Base-by-base conservation (phyloP, 2,329 filamentous ascomycete species). In the Pseudocercospora fuligena region DNA sequence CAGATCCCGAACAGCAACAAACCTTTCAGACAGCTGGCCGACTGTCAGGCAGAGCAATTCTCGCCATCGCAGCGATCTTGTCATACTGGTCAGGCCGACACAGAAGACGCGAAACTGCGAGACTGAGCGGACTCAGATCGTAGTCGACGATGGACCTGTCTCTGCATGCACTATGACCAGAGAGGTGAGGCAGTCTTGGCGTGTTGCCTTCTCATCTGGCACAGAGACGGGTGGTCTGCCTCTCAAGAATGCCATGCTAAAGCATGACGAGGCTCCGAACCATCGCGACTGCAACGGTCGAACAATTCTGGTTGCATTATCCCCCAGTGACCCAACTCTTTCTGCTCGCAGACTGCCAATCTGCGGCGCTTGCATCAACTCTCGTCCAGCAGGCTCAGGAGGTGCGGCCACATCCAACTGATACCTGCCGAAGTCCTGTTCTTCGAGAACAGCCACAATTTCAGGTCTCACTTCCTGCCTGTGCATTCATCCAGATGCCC, bases 381-480 rank as follows among this genome's bases (percentile, higher is more conserved):
- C 40, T 43, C 40, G n/a, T 43, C 40, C 40, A 43, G 40, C 40
- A 43, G 40, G 40, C 40, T 40, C 40, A 43, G 40, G 6, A 56
- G 27, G 51, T 56, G 23, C 51, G 51, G 27, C 23, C 51, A 31
- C 51, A 29, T 56, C 51, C 51, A 56, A 29, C 23, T 56, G 27
- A n/a, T 56, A 5, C 51, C 25, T 56, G 23, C 12, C 23, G 16
- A 56, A 56, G 51, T 27, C 25, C 23, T 31, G 51, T 56, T 31
- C 25, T n/a, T 31, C 8, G 27, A 56, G 51, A 51, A 56, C 25
- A 56, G 51, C 27, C 23, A 29, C 51, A 56, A 33, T 27, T n/a
- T 7, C 16, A 43, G 14, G 40, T 16, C 40, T 43, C 16, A 43
- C 40, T 43, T 43, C 40, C 40, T 43, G 40, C 40, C 40, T 43